Base-by-base conservation (phyloP, 805 yeast genomes). In the Suhomyces sp. region DNA sequence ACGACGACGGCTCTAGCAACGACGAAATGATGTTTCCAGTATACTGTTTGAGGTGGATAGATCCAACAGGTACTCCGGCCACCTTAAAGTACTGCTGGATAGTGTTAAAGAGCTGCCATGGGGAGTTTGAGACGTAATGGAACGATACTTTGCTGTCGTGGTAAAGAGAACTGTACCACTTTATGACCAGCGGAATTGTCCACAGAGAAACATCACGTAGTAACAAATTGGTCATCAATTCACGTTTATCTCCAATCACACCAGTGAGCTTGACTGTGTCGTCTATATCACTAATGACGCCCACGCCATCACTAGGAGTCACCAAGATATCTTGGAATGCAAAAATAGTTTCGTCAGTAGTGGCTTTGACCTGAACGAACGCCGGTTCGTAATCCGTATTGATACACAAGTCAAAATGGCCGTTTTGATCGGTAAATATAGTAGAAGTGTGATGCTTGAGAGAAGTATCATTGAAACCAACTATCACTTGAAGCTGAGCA, bases 121-220 rank as follows among this genome's bases (percentile, higher is more conserved):
- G 99, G 1, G 96, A 85, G 69, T 96, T 94, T 6, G 97, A 92
- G 2, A 96, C 98, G 65, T 93, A 96, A 66, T 92, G 97, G 61
- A 93, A 83, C n/a, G 83, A 73, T 3, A 84, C 77, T 43, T 83
- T 77, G 10, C 76, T 67, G 8, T 69, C 63, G 4, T 55, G 37
- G 8, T 66, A 63, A 37, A 92, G 63, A n/a, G 72, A 69, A 7
- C 74, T 73, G 62, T 82, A 89, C 91, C 96, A 90, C 33, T 77
- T 75, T 3, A 87, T 78, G 24, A 94, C 86, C 2, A 89, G 85
- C 0, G 89, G 86, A 19, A 94, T 81, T 47, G 76, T 78, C 82
- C 96, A 86, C n/a, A 79, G 81, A 4, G 76, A 67, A 48, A 82
- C 81, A 41, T 84, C 85, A 44, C 82, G 83, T 2, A 87, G 79